Evolutionary conservation across 2,329 filamentous ascomycete species (phyloP).

Genomic region (Amauroascus niger): DNA sequence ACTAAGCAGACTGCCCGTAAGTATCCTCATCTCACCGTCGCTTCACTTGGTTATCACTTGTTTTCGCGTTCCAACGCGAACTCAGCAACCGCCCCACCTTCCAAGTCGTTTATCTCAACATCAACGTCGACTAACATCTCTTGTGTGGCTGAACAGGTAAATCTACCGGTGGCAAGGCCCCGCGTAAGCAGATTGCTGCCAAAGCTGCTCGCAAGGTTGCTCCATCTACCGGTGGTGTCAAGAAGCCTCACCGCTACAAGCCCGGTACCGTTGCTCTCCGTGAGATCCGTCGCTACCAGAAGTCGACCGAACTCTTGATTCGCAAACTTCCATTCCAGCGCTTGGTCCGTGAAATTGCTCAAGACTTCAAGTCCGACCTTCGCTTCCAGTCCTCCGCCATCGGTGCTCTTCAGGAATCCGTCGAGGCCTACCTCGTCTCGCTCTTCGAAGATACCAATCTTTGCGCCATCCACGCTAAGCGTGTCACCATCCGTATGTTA

Average conservation of each 20-base stretch:
- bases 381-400: conserved; percentile 99
- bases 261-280: conserved; percentile 91
- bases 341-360: conserved; percentile 90
- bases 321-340: conserved; percentile 97
- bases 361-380: conserved; percentile 90
- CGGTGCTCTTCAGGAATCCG: conserved; percentile 92
- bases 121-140: conserved; percentile 25
- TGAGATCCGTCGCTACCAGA: conserved; percentile 98
- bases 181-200: conserved; percentile 94
- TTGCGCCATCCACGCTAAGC: conserved; percentile 98
- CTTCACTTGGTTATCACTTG: conserved; percentile 16
- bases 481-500: conserved; percentile 77
- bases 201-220: conserved; percentile 98
- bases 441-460: conserved; percentile 98
- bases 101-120: conserved; percentile 20
- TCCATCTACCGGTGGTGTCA: conserved; percentile 91
- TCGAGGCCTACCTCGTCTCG: conserved; percentile 96
- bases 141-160: conserved; percentile 47
- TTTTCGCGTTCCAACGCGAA: conserved; percentile 15
- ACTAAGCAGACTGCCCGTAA: conserved; percentile 47
- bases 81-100: conserved; percentile 12
- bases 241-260: conserved; percentile 89
- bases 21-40: conserved; percentile 25
- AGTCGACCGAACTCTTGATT: conserved; percentile 90
- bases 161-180: conserved; percentile 63